Evolutionary conservation across 1,139 yeast genomes (phyloP).

Genomic region (Hemisphaericaspora xylanilytica): DNA sequence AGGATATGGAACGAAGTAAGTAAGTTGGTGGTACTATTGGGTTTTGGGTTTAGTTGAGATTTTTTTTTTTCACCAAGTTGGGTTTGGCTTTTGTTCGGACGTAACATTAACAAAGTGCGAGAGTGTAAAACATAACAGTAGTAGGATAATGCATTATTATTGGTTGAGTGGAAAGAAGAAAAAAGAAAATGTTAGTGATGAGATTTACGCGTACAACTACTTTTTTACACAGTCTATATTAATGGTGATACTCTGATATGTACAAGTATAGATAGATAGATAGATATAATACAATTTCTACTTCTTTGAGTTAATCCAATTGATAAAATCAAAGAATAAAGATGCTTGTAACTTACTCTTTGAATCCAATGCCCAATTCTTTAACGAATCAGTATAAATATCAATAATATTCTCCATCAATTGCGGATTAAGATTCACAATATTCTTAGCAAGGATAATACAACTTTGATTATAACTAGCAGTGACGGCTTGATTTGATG

Average conservation of each 20-base stretch:
- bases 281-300: slow-evolving; percentile 2
- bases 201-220: background rate
- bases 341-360: slow-evolving; percentile 55
- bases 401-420: slow-evolving; percentile 43
- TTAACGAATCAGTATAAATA: slow-evolving; percentile 55
- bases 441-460: slow-evolving; percentile 58
- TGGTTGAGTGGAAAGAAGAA: too few relatives aligned
- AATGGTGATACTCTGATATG: too few relatives aligned
- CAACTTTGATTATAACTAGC: slow-evolving; percentile 62
- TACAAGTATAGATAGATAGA: too few relatives aligned
- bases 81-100: too few relatives aligned
- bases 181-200: slow-evolving; percentile 5
- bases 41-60: background rate
- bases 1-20: too few relatives aligned
- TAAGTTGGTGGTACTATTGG: too few relatives aligned
- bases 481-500: slow-evolving; percentile 50
- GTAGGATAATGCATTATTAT: too few relatives aligned
- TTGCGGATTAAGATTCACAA: slow-evolving; percentile 36
- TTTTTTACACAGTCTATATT: too few relatives aligned
- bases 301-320: slow-evolving; percentile 63
- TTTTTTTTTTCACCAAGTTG: slow-evolving; percentile 3
- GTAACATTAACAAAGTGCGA: too few relatives aligned
- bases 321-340: slow-evolving; percentile 73
- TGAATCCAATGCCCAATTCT: slow-evolving; percentile 55
- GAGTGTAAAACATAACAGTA: too few relatives aligned